Evolutionary conservation across 345 rosid genomes (phyloP), one percentile per base, ranked within the genome.

Genomic region (Mallotus nudiflorus): DNA sequence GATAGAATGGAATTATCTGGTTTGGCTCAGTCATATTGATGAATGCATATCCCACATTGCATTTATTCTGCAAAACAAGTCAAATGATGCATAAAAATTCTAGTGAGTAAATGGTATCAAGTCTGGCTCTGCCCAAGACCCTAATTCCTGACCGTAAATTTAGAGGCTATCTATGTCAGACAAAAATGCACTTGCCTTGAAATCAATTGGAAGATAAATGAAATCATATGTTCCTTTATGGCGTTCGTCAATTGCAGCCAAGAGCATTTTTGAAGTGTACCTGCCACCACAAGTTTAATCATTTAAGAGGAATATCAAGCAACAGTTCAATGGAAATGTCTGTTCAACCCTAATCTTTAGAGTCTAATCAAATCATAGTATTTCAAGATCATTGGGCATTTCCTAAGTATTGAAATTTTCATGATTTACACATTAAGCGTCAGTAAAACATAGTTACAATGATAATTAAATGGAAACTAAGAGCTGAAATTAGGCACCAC

Each of bases 1-100:
- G 79, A 75, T 82, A 83, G 72, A 88, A 83, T 33, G 85, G 80
- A 66, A 88, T 39, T 37, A 88, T 87, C 64, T 83, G 88, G 37
- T 70, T 65, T 9, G 91, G 83, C 31, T 81, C 85, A 24, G 78
- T 81, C 89, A 88, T 85, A 79, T 86, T 88, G 83, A 88, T 85
- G 77, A 86, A 88, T 51, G 93, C 91, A 71, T 88, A 86, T 7
- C 93, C 93, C 31, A 86, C 91, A 66, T 86, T 86, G 78, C 91
- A 88, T 70, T 86, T 86, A 73, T 88, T 88, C 91, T 88, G 82
- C 75, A 72, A 64, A 67, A 73, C 48, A 52, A 50, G 18, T 22
- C 59, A 73, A 66, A 49, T 61, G 28, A 65, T 24, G 18, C 29
- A 65, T 31, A 48, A 13, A 16, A 46, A 56, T 31, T 42, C 37